Conservation (phyloP, 225 moss, liverwort and hornwort genomes). For the Marchantia paleacea region DNA sequence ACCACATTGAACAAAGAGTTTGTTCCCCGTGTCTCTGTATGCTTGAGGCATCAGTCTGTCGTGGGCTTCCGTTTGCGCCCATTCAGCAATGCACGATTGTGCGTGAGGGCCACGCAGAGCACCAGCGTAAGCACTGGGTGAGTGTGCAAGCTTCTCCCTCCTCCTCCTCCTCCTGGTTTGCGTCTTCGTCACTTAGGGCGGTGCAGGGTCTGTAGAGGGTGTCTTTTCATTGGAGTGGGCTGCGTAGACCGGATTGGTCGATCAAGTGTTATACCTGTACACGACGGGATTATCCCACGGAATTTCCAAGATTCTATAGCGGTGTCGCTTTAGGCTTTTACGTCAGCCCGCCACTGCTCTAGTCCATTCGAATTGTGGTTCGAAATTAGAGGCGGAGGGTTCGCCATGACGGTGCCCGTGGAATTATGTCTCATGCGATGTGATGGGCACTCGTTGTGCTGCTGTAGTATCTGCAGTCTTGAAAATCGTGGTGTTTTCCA, state of each 20-base stretch:
- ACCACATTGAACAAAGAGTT: neutral
- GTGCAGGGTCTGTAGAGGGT: neutral
- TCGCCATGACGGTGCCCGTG: neutral
- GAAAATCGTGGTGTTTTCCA: neutral
- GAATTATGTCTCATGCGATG: neutral
- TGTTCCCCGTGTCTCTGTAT: constrained; percentile 5
- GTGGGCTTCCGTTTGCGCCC: constrained; percentile 9
- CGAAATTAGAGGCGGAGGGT: neutral
- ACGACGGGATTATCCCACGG: neutral
- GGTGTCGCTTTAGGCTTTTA: constrained; percentile 14
- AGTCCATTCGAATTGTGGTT: neutral
- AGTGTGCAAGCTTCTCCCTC: neutral
- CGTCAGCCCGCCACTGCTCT: neutral
- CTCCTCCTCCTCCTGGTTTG: neutral
- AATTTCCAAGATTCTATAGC: neutral
- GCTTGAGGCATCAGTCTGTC: constrained; percentile 2
- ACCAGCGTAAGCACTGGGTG: constrained; percentile 24
- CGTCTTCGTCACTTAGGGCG: neutral
- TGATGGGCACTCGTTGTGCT: neutral
- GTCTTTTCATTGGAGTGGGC: constrained; percentile 11
- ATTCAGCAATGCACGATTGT: constrained; percentile 22
- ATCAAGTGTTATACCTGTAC: constrained; percentile 19
- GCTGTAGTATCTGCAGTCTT: no score
- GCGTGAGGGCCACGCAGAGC: constrained; percentile 31
- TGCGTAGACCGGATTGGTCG: neutral